These are phyloP conservation scores for Tilletia walkeri DNA, from an alignment of 1,284 basidiomycete species.

Conservation along the genomic window DNA sequence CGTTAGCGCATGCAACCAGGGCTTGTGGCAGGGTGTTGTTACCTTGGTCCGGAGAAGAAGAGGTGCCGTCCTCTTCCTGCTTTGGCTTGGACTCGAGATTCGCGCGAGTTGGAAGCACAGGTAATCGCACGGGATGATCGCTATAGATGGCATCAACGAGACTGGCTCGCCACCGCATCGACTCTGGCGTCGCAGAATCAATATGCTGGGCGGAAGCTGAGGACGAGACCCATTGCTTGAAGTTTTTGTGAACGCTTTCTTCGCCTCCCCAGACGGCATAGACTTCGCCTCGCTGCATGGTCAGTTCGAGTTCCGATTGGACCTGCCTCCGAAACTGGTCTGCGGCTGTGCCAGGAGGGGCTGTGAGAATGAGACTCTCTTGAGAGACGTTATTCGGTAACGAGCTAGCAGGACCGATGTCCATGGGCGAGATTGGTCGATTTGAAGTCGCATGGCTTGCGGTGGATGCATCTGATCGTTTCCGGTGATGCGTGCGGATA, in stretches of 20 bases:
- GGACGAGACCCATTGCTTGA: background rate
- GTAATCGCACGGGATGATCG: background rate
- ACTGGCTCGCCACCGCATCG: background rate
- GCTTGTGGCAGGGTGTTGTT: background rate
- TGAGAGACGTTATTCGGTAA: background rate
- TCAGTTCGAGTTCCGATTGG: background rate
- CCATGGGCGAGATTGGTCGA: background rate
- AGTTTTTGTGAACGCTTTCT: background rate
- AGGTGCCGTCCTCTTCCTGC: background rate
- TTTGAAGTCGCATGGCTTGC: background rate
- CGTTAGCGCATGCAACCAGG: background rate
- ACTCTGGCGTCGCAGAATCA: background rate
- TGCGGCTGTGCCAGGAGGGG: background rate
- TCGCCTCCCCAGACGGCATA: background rate
- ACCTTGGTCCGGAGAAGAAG: background rate
- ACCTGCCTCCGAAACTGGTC: background rate
- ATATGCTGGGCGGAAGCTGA: background rate
- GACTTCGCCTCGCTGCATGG: background rate
- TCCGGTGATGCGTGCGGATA: background rate
- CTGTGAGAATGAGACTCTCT: conserved; percentile 3
- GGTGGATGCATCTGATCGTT: background rate
- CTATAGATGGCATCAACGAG: background rate
- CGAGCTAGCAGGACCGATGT: background rate
- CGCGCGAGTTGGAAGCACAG: background rate
- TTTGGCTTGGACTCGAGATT: background rate